Percentiles rank a stretch among this genome's conserved stretches.
phyloP scores from a whole-genome alignment of 805 yeast genomes.

The Spathaspora boniae region DNA sequence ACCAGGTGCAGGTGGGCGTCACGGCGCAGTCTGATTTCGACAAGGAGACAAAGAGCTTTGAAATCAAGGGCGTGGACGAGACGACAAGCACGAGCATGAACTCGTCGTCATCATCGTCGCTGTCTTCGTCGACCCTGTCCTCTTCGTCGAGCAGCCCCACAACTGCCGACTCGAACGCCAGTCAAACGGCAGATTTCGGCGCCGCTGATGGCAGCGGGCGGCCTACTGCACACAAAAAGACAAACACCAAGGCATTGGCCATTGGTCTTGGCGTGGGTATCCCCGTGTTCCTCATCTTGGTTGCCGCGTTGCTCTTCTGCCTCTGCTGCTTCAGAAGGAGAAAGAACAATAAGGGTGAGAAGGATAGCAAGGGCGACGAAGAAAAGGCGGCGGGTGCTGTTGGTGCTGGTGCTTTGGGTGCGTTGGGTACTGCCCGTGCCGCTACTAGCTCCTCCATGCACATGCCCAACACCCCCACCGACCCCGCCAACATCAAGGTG shows the following conservation, averaged over 20 bases:
- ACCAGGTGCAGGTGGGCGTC: slow-evolving; percentile 21
- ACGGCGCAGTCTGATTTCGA: slow-evolving; percentile 28
- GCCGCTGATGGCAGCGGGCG: background rate
- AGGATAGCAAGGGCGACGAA: slow-evolving; percentile 12
- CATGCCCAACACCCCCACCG: no score
- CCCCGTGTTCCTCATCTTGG: slow-evolving; percentile 53
- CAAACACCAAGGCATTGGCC: slow-evolving; percentile 58
- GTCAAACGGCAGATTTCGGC: slow-evolving; percentile 6
- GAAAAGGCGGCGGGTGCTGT: slow-evolving; percentile 22
- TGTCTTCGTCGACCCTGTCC: slow-evolving; percentile 22
- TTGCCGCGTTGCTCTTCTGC: slow-evolving; percentile 48
- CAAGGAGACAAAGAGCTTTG: slow-evolving; percentile 39
- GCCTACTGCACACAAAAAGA: slow-evolving; percentile 3
- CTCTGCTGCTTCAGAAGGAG: slow-evolving; percentile 47
- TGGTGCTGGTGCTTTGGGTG: slow-evolving; percentile 6
- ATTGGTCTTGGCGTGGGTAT: slow-evolving; percentile 89
- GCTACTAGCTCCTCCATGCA: no score
- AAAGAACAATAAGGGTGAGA: slow-evolving; percentile 15
- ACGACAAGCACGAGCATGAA: slow-evolving; percentile 16
- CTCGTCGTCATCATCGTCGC: slow-evolving; percentile 19
- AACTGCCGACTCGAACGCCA: slow-evolving; percentile 18
- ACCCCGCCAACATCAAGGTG: slow-evolving; percentile 5
- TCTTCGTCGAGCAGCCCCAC: slow-evolving; percentile 25
- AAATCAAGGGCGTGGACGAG: slow-evolving; percentile 48
- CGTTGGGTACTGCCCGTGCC: no score